Conservation (phyloP, 1,284 basidiomycete genomes). For the Cutaneotrichosporon arboriforme region DNA sequence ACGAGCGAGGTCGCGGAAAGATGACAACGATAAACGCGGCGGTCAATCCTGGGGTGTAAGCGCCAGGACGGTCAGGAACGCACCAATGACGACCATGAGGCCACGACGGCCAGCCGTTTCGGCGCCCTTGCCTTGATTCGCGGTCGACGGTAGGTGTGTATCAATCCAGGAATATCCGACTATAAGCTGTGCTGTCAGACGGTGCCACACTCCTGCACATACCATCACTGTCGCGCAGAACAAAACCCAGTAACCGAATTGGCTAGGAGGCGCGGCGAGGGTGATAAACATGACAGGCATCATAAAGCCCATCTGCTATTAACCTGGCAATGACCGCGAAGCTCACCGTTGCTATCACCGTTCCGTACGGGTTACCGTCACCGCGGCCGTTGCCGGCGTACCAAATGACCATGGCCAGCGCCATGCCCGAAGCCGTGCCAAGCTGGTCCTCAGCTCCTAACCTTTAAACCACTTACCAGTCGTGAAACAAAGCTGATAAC, state of each 20-base stretch:
- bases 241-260: slow-evolving; percentile 46
- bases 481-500: slow-evolving; percentile 55
- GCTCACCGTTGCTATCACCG: too few species aligned
- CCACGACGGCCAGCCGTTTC: slow-evolving; percentile 55
- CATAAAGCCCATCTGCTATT: slow-evolving; percentile 52
- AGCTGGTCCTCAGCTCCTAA: slow-evolving; percentile 4
- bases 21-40: too few species aligned
- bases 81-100: slow-evolving; percentile 45
- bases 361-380: slow-evolving; percentile 57
- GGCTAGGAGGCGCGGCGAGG: slow-evolving; percentile 51
- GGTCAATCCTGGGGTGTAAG: too few species aligned
- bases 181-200: too few species aligned
- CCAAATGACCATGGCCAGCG: slow-evolving; percentile 57
- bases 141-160: slow-evolving; percentile 51
- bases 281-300: slow-evolving; percentile 56
- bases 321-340: slow-evolving; percentile 32
- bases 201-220: background rate
- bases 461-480: slow-evolving; percentile 27
- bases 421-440: slow-evolving; percentile 52
- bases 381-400: slow-evolving; percentile 48
- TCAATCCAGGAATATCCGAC: slow-evolving; percentile 62
- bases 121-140: slow-evolving; percentile 56
- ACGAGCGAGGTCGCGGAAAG: slow-evolving; percentile 40
- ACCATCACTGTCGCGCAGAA: slow-evolving; percentile 34
- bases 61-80: slow-evolving; percentile 28